Conservation (phyloP, 495 filamentous ascomycete genomes). For the Aspergillus egyptiacus region DNA sequence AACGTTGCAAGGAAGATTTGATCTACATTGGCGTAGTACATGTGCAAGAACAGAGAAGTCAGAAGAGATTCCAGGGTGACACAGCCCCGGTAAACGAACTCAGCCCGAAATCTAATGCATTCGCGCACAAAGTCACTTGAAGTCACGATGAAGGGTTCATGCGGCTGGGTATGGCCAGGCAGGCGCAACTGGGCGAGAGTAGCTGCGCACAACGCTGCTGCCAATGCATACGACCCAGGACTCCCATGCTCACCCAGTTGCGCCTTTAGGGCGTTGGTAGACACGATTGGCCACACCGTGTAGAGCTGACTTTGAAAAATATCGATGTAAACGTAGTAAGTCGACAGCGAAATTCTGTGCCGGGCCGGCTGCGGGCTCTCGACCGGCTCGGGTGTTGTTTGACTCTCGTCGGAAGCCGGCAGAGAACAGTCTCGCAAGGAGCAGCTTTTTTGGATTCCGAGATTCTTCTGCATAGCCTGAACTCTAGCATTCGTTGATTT, state of each 20-base stretch:
- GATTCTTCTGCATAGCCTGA: conserved; percentile 7
- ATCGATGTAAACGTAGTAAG: conserved; percentile 13
- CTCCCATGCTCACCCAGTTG: neutral
- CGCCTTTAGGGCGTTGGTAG: conserved; percentile 5
- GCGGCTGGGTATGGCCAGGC: neutral
- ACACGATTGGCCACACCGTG: conserved; percentile 12
- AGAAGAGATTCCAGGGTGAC: conserved; percentile 7
- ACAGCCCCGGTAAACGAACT: neutral
- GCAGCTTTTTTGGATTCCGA: conserved; percentile 6
- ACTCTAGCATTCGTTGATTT: conserved; percentile 4
- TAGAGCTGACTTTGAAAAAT: conserved; percentile 11
- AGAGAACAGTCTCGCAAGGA: conserved; percentile 2
- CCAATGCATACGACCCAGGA: neutral
- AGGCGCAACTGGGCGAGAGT: conserved; percentile 11
- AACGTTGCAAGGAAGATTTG: conserved; percentile 9
- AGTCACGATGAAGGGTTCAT: neutral
- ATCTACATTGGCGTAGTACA: conserved; percentile 12
- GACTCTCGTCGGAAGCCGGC: neutral
- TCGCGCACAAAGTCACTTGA: conserved; percentile 9
- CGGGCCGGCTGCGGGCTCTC: neutral
- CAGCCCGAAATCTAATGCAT: conserved; percentile 3
- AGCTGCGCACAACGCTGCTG: conserved; percentile 8
- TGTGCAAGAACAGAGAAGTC: conserved; percentile 11
- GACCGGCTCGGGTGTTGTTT: neutral
- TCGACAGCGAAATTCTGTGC: conserved; percentile 4